Evolutionary conservation across 2,329 filamentous ascomycete genomes (phyloP).

Genomic region (Massarina eburnea): DNA sequence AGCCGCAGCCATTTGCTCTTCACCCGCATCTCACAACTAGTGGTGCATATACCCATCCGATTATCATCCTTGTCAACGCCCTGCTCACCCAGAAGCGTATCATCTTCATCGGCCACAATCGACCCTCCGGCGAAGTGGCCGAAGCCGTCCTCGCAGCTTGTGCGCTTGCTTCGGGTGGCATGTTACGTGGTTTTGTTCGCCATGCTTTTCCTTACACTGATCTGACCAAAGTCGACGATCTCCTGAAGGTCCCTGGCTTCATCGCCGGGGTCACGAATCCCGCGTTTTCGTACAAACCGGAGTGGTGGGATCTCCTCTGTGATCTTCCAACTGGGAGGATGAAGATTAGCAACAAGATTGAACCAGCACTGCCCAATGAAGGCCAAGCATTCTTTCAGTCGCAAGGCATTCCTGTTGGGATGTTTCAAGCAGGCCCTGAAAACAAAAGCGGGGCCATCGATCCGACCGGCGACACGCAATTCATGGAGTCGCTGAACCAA

Average conservation of each 20-base stretch:
- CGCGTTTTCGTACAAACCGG: constrained; percentile 88
- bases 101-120: constrained; percentile 93
- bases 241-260: constrained; percentile 94
- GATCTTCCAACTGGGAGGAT: constrained; percentile 89
- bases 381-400: constrained; percentile 86
- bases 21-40: constrained; percentile 94
- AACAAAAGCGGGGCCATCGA: constrained; percentile 53
- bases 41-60: constrained; percentile 85
- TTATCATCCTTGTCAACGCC: constrained; percentile 92
- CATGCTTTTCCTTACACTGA: constrained; percentile 98
- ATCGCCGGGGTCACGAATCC: constrained; percentile 98
- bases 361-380: constrained; percentile 77
- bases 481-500: constrained; percentile 82
- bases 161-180: constrained; percentile 85
- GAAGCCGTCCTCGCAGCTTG: constrained; percentile 98
- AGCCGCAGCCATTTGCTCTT: constrained; percentile 78
- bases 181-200: constrained; percentile 90
- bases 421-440: constrained; percentile 24
- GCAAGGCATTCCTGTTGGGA: constrained; percentile 47
- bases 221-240: constrained; percentile 94
- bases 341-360: constrained; percentile 89
- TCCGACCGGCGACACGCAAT: constrained; percentile 80
- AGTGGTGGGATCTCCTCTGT: constrained; percentile 98
- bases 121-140: constrained; percentile 92
- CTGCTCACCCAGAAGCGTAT: constrained; percentile 94